These are phyloP conservation scores for Daldinia sp. DNA, from an alignment of 2,329 filamentous ascomycete species.

Conservation along the genomic window DNA sequence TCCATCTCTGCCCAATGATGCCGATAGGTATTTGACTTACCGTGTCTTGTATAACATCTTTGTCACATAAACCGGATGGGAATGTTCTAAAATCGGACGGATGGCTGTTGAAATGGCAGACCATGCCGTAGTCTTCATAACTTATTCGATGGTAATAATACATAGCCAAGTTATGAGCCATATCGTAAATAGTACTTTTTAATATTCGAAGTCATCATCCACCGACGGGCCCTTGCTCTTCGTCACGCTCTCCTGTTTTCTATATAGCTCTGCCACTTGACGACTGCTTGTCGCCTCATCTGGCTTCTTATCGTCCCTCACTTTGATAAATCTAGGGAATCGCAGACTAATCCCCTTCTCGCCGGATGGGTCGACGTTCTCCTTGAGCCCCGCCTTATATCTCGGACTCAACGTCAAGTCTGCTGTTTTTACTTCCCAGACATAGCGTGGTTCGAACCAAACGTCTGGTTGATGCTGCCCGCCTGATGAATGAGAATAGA, in stretches of 20 bases:
- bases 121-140: slow-evolving; percentile 8
- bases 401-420: slow-evolving; percentile 91
- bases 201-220: slow-evolving; percentile 99
- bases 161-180: slow-evolving; percentile 18
- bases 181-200: slow-evolving; percentile 29
- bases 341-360: slow-evolving; percentile 85
- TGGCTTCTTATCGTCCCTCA: slow-evolving; percentile 94
- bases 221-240: slow-evolving; percentile 87
- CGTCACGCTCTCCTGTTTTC: slow-evolving; percentile 87
- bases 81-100: not conserved
- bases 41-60: not conserved
- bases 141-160: slow-evolving; percentile 5
- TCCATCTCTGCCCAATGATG: not conserved
- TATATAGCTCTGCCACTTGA: slow-evolving; percentile 96
- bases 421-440: slow-evolving; percentile 98
- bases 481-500: slow-evolving; percentile 85
- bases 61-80: not conserved
- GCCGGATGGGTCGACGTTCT: slow-evolving; percentile 75
- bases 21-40: not conserved
- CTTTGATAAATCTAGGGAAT: slow-evolving; percentile 92
- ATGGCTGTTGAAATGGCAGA: not conserved
- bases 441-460: slow-evolving; percentile 93
- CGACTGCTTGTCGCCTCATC: slow-evolving; percentile 85
- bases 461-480: slow-evolving; percentile 96
- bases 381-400: slow-evolving; percentile 89